Percentiles rank a stretch among this genome's conserved stretches.
Conservation (phyloP, 192 early-diverging fungal genomes). For the Geranomyces michiganensis region DNA sequence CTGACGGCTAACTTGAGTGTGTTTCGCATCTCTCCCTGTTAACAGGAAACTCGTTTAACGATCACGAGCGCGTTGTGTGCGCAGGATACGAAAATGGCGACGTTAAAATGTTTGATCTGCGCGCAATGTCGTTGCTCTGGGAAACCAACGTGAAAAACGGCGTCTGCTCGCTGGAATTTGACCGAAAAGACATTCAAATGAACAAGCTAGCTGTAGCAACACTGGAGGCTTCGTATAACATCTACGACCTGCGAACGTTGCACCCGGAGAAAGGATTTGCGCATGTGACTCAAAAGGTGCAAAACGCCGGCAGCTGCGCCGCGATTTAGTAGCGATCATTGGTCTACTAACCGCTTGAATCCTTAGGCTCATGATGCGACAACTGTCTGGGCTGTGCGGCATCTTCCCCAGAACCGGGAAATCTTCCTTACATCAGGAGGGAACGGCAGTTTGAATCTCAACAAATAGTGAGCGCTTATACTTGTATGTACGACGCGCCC, state of each 20-base stretch:
- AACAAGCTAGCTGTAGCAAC: constrained; percentile 61
- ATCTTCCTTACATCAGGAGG: constrained; percentile 66
- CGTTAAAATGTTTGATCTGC: constrained; percentile 71
- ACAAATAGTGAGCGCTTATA: constrained; percentile 61
- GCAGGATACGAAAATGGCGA: constrained; percentile 79
- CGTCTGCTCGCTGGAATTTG: constrained; percentile 59
- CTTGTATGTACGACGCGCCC: neutral
- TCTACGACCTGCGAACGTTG: constrained; percentile 61
- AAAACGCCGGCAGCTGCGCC: neutral
- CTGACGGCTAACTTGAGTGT: too few relatives aligned
- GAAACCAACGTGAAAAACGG: constrained; percentile 74
- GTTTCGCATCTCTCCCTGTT: too few relatives aligned
- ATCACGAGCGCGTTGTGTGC: constrained; percentile 59
- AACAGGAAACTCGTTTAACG: constrained; percentile 57
- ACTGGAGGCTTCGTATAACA: constrained; percentile 54
- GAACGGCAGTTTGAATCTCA: constrained; percentile 58
- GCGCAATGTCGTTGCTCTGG: constrained; percentile 59
- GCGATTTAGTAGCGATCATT: too few relatives aligned
- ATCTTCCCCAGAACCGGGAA: constrained; percentile 68
- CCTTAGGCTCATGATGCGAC: constrained; percentile 48
- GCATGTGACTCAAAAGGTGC: constrained; percentile 46
- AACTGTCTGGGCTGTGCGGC: constrained; percentile 68
- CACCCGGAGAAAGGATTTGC: constrained; percentile 54
- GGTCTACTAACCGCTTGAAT: neutral
- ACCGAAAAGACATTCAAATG: constrained; percentile 59